phyloP scores from a whole-genome alignment of 371 early-diverging fungal genomes.

The Capillidium heterosporum region DNA sequence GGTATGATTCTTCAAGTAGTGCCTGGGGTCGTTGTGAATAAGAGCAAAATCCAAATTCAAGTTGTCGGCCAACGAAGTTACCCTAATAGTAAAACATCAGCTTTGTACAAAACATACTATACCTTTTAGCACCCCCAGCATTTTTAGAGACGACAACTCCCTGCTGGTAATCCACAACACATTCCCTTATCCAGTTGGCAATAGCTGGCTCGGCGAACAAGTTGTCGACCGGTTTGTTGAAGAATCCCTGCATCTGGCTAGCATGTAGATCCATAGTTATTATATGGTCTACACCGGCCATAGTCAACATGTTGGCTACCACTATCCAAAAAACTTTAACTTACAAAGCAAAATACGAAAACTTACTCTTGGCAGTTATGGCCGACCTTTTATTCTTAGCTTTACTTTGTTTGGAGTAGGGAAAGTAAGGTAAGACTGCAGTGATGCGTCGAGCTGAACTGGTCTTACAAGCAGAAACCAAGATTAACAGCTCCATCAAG shows the following conservation, averaged over 20 bases:
- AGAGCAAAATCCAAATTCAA: constrained; percentile 88
- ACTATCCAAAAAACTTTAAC: constrained; percentile 22
- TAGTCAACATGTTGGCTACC: constrained; percentile 85
- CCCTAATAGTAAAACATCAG: constrained; percentile 23
- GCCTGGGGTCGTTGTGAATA: constrained; percentile 76
- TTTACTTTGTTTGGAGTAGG: constrained; percentile 92
- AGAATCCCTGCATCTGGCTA: constrained; percentile 93
- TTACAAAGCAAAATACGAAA: not conserved
- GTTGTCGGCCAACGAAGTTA: constrained; percentile 86
- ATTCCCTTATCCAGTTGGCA: constrained; percentile 72
- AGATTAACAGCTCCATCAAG: constrained; percentile 87
- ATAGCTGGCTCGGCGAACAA: constrained; percentile 85
- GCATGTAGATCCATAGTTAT: constrained; percentile 93
- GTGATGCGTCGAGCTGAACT: constrained; percentile 13
- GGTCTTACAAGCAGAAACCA: constrained; percentile 83
- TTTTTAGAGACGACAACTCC: constrained; percentile 90
- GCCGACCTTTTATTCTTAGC: constrained; percentile 88
- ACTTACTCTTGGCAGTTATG: constrained; percentile 79
- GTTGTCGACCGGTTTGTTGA: constrained; percentile 88
- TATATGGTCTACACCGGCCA: constrained; percentile 91
- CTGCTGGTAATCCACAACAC: constrained; percentile 48
- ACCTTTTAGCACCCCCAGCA: constrained; percentile 95
- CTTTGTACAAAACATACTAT: constrained; percentile 1
- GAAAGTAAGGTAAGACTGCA: constrained; percentile 86
- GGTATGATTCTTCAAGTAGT: constrained; percentile 7